Evolutionary conservation across 768 basidiomycete genomes (phyloP), one percentile per base, ranked within the genome.

Genomic region (Suillus subalutaceus): DNA sequence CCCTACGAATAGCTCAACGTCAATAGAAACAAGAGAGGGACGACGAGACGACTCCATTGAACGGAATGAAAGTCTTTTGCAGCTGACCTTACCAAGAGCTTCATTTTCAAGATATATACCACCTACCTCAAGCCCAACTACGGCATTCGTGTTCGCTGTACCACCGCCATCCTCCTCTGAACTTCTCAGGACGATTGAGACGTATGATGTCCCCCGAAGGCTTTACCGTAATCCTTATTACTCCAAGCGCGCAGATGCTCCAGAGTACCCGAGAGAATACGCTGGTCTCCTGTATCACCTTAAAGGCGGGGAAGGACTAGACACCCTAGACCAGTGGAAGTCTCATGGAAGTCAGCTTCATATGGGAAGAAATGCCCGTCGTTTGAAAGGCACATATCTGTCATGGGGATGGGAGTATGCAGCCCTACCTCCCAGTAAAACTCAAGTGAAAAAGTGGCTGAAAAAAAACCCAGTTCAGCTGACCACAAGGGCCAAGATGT

Each of bases 331-430:
- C 30, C 84, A 88, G 13, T 97, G 94, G 87, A 70, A 79, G 52
- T 66, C 65, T 46, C 58, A 20, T 32, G 65, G 68, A 30, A 61
- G 40, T 48, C 43, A 61, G 32, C 63, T 63, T 3, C 62, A 66
- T 62, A 61, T 58, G 23, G 7, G 65, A 37, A 63, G 48, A 20
- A 52, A 46, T 15, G 40, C 6, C 15, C 65, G 35, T n/a, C 63
- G 56, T 10, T 63, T 70, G 30, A 53, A 46, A 69, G 80, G 63
- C 68, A 73, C 41, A 63, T 68, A 4, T 76, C 79, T 67, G 73
- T 88, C 46, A 53, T 75, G 79, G 32, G 92, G 92, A 6, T 96
- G 94, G 95, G 94, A 96, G 71, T 96, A 90, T 77, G 89, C 88
- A 0, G 81, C 85, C 62, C 73, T 74, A 64, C 92, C 96, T 0